Conservation (phyloP, 2,329 filamentous ascomycete species). For the Sporothrix pseudoabietina region DNA sequence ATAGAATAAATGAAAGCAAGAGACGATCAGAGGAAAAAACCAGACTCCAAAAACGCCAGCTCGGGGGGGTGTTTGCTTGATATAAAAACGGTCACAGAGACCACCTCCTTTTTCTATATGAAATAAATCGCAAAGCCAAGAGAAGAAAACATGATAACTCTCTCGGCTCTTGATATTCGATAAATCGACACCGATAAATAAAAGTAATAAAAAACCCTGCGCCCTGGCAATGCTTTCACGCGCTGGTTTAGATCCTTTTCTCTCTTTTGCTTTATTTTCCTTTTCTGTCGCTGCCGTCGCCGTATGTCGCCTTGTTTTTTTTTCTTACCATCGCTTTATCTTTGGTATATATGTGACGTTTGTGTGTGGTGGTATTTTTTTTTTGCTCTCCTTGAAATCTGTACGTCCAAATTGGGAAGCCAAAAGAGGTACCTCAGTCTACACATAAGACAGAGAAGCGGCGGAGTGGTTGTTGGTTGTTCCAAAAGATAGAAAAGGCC, state of each 20-base stretch:
- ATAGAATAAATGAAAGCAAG: not conserved
- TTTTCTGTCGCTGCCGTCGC: not conserved
- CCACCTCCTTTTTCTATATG: conserved; percentile 23
- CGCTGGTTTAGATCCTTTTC: conserved; percentile 17
- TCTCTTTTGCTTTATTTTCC: not conserved
- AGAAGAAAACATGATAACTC: not conserved
- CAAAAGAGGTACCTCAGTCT: not conserved
- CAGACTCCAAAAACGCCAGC: conserved; percentile 32
- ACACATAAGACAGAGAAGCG: not conserved
- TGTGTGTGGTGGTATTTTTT: not conserved
- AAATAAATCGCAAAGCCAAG: conserved; percentile 9
- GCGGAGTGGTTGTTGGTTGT: not conserved
- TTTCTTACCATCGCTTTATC: not conserved
- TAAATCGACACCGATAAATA: conserved; percentile 10
- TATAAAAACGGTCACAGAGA: conserved; percentile 21
- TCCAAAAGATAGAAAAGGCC: not conserved
- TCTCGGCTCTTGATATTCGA: not conserved
- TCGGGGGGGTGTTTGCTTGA: conserved; percentile 16
- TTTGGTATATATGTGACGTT: conserved; percentile 6
- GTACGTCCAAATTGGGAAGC: not conserved
- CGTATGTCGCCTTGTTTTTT: conserved; percentile 2
- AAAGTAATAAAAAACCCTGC: conserved; percentile 6
- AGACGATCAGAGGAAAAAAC: conserved; percentile 19
- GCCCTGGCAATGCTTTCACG: conserved; percentile 28
- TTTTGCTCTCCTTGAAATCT: not conserved